Evolutionary conservation across 495 filamentous ascomycete genomes (phyloP), one percentile per base, ranked within the genome.

Genomic region (Friedmanniomyces endolithicus): DNA sequence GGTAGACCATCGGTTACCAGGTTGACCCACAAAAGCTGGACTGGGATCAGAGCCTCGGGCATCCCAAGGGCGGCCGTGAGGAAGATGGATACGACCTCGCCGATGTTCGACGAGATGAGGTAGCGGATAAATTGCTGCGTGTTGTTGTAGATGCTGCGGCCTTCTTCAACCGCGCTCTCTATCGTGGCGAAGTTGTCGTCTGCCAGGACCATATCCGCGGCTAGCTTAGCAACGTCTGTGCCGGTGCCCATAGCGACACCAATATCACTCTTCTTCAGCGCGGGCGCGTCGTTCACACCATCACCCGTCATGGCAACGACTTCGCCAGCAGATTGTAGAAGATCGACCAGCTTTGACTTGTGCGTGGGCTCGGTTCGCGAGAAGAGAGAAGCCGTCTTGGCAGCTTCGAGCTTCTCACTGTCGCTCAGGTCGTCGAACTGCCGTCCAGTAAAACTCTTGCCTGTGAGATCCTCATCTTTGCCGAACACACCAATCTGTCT

Each of bases 241-340:
- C 94, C 94, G 29, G 89, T 90, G 49, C 94, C 94, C 94, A 99
- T 99, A 22, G 94, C 94, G 33, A 99, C 90, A 64, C 94, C 94
- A 71, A 99, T 99, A 66, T 99, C 94, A 4, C 92, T 83, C 71
- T 95, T 96, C 79, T 99, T 99, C 63, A 99, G 77, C 17, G 94
- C 94, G 39, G 94, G 94, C 1, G 94, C 94, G 73, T 99, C 94
- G 65, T 99, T 99, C 69, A 99, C 94, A 67, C 94, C 94, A 67
- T 99, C 94, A 62, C 94, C 94, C 56, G 94, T 99, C 94, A 99
- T 99, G 58, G 94, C 94, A 56, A 99, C 94, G 25, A 99, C 94
- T 67, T 97, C 87, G 58, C 88, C 87, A 58, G 86, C 73, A 24
- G 86, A 86, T 70, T 99, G 94, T 53, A 99, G 84, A 27, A 97